phyloP scores from a whole-genome alignment of 1,139 yeast genomes.

The Taphrina betulina region DNA sequence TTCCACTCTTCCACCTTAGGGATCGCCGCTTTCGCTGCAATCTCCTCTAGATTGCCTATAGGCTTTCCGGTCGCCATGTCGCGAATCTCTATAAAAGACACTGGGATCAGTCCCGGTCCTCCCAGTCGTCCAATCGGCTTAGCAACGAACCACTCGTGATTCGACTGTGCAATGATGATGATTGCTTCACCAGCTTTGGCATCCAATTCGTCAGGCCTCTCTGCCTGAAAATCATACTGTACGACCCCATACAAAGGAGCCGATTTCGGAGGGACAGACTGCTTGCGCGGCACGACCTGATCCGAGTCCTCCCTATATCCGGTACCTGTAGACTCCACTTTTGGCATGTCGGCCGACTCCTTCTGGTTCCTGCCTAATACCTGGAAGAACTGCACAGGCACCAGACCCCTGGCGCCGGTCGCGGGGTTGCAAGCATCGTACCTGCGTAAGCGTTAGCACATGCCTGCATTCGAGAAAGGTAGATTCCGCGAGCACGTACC shows the following conservation, averaged over 20 bases:
- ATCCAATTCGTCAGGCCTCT: constrained; percentile 81
- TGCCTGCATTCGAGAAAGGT: constrained; percentile 69
- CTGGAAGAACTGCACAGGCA: constrained; percentile 81
- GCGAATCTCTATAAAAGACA: constrained; percentile 79
- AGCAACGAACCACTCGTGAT: constrained; percentile 95
- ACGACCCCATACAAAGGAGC: constrained; percentile 61
- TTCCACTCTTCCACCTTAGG: constrained; percentile 98
- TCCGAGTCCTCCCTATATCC: not conserved
- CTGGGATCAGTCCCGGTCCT: constrained; percentile 96
- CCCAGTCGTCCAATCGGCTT: constrained; percentile 93
- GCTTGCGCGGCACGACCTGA: constrained; percentile 7
- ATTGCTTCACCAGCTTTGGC: constrained; percentile 83
- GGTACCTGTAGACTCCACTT: not conserved
- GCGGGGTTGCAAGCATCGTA: constrained; percentile 88
- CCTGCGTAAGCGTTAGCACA: constrained; percentile 65
- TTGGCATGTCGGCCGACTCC: not conserved
- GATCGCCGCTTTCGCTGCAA: constrained; percentile 60
- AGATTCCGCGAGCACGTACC: constrained; percentile 49
- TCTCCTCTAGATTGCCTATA: constrained; percentile 50
- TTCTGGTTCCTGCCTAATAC: constrained; percentile 49
- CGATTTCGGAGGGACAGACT: constrained; percentile 10
- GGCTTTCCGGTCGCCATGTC: constrained; percentile 67
- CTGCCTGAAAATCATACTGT: constrained; percentile 82
- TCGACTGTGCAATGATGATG: constrained; percentile 92
- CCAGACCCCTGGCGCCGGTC: constrained; percentile 74